Evolutionary conservation across 805 yeast species (phyloP), one percentile per base, ranked within the genome.

Genomic region (Metschnikowia baotianmanensis): DNA sequence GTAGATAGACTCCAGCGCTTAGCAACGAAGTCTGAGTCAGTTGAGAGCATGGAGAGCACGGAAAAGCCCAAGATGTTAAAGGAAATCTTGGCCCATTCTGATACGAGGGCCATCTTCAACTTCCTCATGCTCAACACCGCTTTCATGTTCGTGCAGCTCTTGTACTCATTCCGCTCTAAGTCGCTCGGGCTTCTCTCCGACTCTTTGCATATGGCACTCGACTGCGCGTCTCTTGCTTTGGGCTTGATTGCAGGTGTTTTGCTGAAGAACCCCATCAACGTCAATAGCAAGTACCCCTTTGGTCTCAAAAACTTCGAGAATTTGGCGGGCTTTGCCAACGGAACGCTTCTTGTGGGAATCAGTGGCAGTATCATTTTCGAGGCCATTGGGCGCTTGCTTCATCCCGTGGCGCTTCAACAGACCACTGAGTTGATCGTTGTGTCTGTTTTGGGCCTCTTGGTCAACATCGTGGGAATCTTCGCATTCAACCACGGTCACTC

Each of bases 181-280:
- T 91, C 98, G 0, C 67, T 93, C 33, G 97, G 99, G 9, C 69
- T 93, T 18, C 62, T 93, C 38, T 88, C 96, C 15, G 99, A 93
- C 57, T 88, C 96, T 1, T 72, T 93, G 38, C 99, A 93, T 62
- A 93, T 93, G 99, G 85, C 95, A 2, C 71, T 93, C 41, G 99
- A 93, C 62, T 93, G 99, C 60, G 76, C 88, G 0, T 95, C 98
- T 0, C 68, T 93, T 40, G 80, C 93, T 3, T 76, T 93, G 22
- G 99, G 99, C 0, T 68, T 93, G 2, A 72, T 91, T 19, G 99
- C 99, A 0, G 86, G 95, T 17, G 74, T 78, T 11, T 63, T 65
- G 15, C 63, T 71, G 43, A 70, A 56, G 49, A 66, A 48, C 50
- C 73, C 49, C 41, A 56, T 67, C 33, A 60, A 69, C 36, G 75